Conservation (phyloP, 495 filamentous ascomycete species). For the Parathielavia appendiculata region DNA sequence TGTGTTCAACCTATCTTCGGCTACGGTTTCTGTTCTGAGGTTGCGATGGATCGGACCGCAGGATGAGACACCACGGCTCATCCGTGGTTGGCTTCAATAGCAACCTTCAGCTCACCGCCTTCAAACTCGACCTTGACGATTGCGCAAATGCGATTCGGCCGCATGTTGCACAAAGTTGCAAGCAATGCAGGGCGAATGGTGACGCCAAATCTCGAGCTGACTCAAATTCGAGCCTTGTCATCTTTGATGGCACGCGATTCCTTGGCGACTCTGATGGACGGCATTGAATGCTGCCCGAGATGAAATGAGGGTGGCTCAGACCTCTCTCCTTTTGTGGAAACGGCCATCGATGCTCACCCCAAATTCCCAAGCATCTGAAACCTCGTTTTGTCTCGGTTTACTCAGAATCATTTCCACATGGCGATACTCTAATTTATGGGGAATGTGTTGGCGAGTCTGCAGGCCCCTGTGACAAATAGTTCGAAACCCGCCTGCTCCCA, state of each 20-base stretch:
- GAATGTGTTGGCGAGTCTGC: constrained; percentile 3
- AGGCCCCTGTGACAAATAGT: neutral
- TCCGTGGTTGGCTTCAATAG: no score
- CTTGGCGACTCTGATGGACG: neutral
- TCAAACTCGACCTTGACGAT: neutral
- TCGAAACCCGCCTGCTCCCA: neutral
- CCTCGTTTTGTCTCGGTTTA: neutral
- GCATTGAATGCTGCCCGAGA: constrained; percentile 7
- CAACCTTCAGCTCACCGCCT: constrained; percentile 1
- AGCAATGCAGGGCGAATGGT: neutral
- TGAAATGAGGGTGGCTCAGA: constrained; percentile 10
- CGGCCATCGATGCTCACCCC: neutral
- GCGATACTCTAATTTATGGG: neutral
- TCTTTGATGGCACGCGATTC: neutral
- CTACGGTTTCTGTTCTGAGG: neutral
- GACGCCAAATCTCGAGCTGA: constrained; percentile 12
- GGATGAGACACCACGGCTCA: neutral
- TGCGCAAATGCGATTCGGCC: neutral
- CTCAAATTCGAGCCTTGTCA: constrained; percentile 4
- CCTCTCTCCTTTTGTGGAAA: neutral
- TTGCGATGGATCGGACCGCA: neutral
- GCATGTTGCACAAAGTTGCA: neutral
- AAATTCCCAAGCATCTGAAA: neutral
- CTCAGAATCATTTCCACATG: neutral
- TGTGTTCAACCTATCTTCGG: neutral